Percentiles rank a stretch among this genome's conserved stretches.
phyloP scores from a whole-genome alignment of 202 grass and related monocot species.

The Schoenoplectus tabernaemontani region DNA sequence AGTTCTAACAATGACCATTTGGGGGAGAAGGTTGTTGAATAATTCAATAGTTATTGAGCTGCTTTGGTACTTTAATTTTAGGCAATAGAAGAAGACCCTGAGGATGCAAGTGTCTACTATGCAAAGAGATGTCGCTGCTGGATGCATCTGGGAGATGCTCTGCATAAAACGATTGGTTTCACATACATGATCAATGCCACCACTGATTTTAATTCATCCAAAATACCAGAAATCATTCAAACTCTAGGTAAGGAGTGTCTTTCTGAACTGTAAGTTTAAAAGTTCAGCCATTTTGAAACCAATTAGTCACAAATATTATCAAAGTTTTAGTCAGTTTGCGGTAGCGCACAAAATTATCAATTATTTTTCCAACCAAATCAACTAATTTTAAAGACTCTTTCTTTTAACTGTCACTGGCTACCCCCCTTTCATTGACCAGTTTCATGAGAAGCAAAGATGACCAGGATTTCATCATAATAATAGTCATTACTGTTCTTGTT shows the following conservation, averaged over 20 bases:
- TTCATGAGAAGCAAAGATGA: no score
- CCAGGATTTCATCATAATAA: no score
- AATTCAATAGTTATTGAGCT: neutral
- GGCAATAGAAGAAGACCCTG: slow-evolving; percentile 14
- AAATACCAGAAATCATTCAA: neutral
- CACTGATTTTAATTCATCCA: neutral
- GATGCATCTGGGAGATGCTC: slow-evolving; percentile 20
- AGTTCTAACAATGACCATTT: neutral
- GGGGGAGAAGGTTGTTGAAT: no score
- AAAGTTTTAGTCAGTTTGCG: no score
- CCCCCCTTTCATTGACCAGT: no score
- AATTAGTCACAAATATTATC: no score
- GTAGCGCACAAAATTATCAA: no score
- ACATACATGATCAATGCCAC: neutral
- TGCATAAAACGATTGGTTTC: neutral
- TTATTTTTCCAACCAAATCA: no score
- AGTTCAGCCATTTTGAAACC: no score
- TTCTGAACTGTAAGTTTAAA: neutral
- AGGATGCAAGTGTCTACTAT: slow-evolving; percentile 25
- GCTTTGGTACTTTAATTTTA: neutral
- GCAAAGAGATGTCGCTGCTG: slow-evolving; percentile 40
- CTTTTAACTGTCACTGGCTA: no score
- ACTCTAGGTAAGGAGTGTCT: neutral
- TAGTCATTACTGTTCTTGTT: no score
- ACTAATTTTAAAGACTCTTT: no score